Conservation (phyloP, 169 alveolate species). For the Cryptosporidium andersoni region DNA sequence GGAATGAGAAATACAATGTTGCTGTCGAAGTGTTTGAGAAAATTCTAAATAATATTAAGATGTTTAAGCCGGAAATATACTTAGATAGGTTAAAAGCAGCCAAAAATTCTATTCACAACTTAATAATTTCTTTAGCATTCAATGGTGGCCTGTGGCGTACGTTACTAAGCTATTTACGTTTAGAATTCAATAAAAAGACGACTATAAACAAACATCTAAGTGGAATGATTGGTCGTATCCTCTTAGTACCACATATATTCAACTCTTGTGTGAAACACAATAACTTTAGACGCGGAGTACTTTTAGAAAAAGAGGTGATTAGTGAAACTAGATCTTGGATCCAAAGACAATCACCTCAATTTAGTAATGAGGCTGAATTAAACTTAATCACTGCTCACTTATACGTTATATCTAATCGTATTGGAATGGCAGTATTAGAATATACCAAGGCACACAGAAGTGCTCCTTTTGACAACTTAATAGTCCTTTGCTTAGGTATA, state of each 20-base stretch:
- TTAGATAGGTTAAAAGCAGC: conserved; percentile 15
- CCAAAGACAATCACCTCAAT: conserved; percentile 44
- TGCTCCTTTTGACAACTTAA: conserved; percentile 37
- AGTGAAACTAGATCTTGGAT: conserved; percentile 70
- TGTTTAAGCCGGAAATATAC: conserved; percentile 35
- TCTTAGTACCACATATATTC: conserved; percentile 39
- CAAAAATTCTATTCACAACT: conserved; percentile 12
- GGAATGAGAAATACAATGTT: conserved; percentile 9
- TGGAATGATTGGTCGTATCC: conserved; percentile 22
- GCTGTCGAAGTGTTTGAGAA: conserved; percentile 67
- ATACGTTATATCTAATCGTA: conserved; percentile 55
- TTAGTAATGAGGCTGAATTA: conserved; percentile 14
- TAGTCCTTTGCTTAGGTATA: conserved; percentile 48
- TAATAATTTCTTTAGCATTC: conserved; percentile 34
- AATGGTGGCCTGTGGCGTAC: conserved; percentile 69
- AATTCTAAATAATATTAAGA: conserved; percentile 9
- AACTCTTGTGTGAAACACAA: background rate
- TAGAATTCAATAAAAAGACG: conserved; percentile 29
- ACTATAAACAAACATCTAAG: conserved; percentile 24
- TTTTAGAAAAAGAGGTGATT: conserved; percentile 58
- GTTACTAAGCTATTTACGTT: conserved; percentile 40
- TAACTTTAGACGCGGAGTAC: background rate
- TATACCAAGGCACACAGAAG: conserved; percentile 36
- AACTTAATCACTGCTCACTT: conserved; percentile 43
- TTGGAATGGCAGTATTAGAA: conserved; percentile 34